phyloP scores from a whole-genome alignment of 768 basidiomycete species.

The Pleurotus sapidus region DNA sequence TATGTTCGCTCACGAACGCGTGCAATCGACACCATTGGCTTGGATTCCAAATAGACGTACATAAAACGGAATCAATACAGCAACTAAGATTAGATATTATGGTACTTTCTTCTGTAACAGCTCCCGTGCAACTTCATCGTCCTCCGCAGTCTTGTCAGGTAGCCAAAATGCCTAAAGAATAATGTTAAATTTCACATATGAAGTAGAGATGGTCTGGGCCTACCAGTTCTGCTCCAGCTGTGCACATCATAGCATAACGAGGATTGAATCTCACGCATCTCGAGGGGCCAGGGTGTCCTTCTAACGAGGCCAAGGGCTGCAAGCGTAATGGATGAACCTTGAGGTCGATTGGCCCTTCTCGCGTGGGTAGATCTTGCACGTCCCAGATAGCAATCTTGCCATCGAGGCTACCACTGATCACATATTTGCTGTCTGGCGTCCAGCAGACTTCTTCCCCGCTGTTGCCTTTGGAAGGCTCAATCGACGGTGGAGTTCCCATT shows the following conservation, averaged over 20 bases:
- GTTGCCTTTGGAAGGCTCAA: slow-evolving; percentile 71
- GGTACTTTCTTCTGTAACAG: slow-evolving; percentile 53
- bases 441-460: slow-evolving; percentile 94
- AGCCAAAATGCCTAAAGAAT: slow-evolving; percentile 20
- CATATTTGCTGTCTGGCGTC: slow-evolving; percentile 92
- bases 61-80: not conserved
- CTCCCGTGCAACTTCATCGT: slow-evolving; percentile 69
- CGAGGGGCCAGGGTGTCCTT: slow-evolving; percentile 81
- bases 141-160: slow-evolving; percentile 34
- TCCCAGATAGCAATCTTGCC: slow-evolving; percentile 92
- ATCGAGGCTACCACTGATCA: slow-evolving; percentile 82
- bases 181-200: not conserved
- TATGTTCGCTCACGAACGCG: not conserved
- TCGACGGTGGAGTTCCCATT: slow-evolving; percentile 42
- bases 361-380: slow-evolving; percentile 55
- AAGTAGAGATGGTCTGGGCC: slow-evolving; percentile 15
- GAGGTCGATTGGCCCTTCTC: slow-evolving; percentile 51
- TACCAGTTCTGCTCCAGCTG: slow-evolving; percentile 83
- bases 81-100: not conserved
- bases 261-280: slow-evolving; percentile 92
- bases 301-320: slow-evolving; percentile 43
- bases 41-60: not conserved
- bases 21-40: not conserved
- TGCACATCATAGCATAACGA: slow-evolving; percentile 82
- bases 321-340: slow-evolving; percentile 48